phyloP scores from a whole-genome alignment of 257 asterid genomes.

The Solanum piurae region DNA sequence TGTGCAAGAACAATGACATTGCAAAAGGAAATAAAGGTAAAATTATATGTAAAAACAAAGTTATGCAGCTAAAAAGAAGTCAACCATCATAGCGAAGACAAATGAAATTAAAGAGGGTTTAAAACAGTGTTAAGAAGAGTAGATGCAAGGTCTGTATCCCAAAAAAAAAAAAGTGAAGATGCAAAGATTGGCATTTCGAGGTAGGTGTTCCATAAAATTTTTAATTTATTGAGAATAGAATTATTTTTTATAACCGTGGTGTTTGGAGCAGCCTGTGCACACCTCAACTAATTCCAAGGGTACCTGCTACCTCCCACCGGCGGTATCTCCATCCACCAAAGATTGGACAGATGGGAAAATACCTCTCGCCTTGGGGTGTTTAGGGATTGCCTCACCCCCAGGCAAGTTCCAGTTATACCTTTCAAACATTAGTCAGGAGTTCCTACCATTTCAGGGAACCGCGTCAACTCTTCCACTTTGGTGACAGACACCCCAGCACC shows the following conservation, averaged over 20 bases:
- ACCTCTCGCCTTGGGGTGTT: neutral
- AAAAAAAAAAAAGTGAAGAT: neutral
- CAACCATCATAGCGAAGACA: neutral
- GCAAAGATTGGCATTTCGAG: neutral
- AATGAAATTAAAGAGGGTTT: neutral
- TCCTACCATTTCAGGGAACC: constrained; percentile 88
- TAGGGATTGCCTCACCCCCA: neutral
- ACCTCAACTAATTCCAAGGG: neutral
- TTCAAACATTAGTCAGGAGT: neutral
- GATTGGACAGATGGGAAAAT: neutral
- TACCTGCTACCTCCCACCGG: neutral
- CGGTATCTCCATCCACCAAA: neutral
- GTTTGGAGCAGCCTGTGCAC: neutral
- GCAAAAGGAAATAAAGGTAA: neutral
- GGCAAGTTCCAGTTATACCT: neutral
- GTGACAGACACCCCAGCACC: constrained; percentile 68
- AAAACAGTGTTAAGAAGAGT: neutral
- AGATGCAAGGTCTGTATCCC: no score
- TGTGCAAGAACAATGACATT: neutral
- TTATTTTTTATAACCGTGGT: neutral
- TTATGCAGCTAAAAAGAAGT: neutral
- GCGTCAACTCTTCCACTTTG: constrained; percentile 89
- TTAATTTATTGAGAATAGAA: neutral
- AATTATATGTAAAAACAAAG: neutral
- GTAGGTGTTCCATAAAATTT: neutral